Base-by-base conservation (phyloP, 805 yeast genomes). In the Ogataea sp. region DNA sequence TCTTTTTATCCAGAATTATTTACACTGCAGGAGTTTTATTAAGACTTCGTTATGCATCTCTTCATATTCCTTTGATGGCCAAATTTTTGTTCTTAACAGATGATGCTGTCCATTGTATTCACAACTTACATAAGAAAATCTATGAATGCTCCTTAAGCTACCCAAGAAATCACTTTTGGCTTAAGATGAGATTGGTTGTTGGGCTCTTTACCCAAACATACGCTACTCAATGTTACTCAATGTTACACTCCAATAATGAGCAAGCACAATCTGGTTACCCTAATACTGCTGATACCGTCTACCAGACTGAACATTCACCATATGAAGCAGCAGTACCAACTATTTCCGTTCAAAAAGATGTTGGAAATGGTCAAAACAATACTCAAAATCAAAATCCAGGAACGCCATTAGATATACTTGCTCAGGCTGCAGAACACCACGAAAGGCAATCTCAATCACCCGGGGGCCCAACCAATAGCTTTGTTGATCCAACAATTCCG, bases 21-120 rank as follows among this genome's bases (percentile, higher is more conserved):
- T 79, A 78, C 50, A 75, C 81, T 1, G 75, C 80, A 0, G 87
- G 86, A 7, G 70, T 78, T 68, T 60, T 80, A 21, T 56, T 80
- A 39, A 65, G 82, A 39, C 55, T 78, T 32, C 58, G 85, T 26
- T 78, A 71, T 54, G 58, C 75, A 34, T 67, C 73, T n/a, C 53
- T 79, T 11, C 67, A 78, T 11, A 59, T 77, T 6, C 80, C 82
- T 1, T 58, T 68, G 17, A 52, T 63, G 30, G 58, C 51, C 24
- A 72, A 66, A 25, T 64, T 65, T 34, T 69, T 67, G 20, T 58
- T 65, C 39, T 68, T 74, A 11, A 78, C 84, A 0, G 61, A 63
- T 21, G 61, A 63, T 23, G 70, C 75, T 10, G 46, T 59, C 40
- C 41, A 45, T 2, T 49, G 51, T 5, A 50, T 63, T 29, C 48